Evolutionary conservation across 176 grass and related monocot genomes (phyloP).

Genomic region (Ananas comosus): DNA sequence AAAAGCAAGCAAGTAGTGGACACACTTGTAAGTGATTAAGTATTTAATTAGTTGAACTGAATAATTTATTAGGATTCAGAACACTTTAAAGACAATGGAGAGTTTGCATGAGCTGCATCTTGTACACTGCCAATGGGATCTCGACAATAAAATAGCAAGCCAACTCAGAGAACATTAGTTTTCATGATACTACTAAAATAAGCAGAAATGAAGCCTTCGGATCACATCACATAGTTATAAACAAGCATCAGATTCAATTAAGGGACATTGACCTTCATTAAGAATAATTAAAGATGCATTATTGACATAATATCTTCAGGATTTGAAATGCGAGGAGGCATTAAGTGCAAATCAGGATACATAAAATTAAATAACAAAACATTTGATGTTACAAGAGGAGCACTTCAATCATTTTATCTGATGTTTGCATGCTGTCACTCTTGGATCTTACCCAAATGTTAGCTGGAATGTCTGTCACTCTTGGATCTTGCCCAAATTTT

Average conservation of each 20-base stretch:
- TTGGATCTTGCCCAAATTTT: not conserved
- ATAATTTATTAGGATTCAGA: no score
- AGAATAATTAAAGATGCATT: no score
- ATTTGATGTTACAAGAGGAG: not conserved
- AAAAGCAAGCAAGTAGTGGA: no score
- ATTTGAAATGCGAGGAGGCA: not conserved
- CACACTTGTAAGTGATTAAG: no score
- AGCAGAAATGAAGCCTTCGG: not conserved
- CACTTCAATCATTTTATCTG: not conserved
- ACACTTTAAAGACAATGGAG: no score
- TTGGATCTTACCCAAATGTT: not conserved
- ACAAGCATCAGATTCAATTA: not conserved
- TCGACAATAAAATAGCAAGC: not conserved
- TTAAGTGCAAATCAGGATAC: conserved; percentile 29
- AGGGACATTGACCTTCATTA: no score
- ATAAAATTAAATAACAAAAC: conserved; percentile 1
- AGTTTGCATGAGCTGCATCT: no score
- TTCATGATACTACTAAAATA: not conserved
- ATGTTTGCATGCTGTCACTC: not conserved
- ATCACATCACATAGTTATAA: not conserved
- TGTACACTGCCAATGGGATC: no score
- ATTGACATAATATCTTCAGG: no score
- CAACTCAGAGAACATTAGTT: not conserved
- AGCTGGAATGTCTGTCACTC: not conserved
- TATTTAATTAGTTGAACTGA: no score